Percentiles rank a stretch among this genome's conserved stretches.
Conservation (phyloP, 2,329 filamentous ascomycete species). For the Cladosporium colombiae region DNA sequence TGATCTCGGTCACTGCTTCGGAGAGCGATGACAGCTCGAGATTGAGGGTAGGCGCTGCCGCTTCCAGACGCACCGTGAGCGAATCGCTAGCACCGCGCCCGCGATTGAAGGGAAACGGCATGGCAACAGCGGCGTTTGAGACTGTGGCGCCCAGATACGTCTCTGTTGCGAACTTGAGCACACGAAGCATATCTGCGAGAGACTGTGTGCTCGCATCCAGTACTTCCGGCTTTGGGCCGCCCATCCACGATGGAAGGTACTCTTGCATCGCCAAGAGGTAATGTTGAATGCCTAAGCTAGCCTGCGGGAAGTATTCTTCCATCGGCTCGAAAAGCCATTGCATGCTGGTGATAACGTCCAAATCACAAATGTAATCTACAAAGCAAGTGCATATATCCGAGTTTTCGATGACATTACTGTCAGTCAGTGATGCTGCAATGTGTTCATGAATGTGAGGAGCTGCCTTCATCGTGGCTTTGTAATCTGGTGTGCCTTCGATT, state of each 20-base stretch:
- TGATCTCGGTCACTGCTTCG: not conserved
- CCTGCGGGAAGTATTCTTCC: not conserved
- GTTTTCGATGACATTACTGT: not conserved
- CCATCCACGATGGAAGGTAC: not conserved
- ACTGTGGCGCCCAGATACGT: not conserved
- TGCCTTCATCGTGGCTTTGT: conserved; percentile 5
- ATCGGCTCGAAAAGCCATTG: not conserved
- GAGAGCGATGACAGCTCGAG: not conserved
- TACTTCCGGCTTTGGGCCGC: not conserved
- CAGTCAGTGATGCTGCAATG: not conserved
- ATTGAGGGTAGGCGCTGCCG: not conserved
- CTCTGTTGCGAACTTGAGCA: not conserved
- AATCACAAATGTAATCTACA: no score
- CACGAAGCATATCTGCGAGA: not conserved
- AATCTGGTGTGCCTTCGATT: not conserved
- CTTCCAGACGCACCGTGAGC: not conserved
- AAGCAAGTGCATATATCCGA: not conserved
- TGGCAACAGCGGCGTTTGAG: not conserved
- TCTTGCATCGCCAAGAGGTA: not conserved
- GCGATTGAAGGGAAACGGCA: not conserved
- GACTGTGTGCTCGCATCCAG: not conserved
- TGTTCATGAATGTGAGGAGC: not conserved
- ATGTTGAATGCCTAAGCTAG: not conserved
- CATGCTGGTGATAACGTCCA: not conserved
- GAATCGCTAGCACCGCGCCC: not conserved